A percentile compares a stretch with the other conserved stretches of the same genome.
Evolutionary conservation across 208 protist genomes (phyloP).

Genomic region (Trypanosoma vivax): DNA sequence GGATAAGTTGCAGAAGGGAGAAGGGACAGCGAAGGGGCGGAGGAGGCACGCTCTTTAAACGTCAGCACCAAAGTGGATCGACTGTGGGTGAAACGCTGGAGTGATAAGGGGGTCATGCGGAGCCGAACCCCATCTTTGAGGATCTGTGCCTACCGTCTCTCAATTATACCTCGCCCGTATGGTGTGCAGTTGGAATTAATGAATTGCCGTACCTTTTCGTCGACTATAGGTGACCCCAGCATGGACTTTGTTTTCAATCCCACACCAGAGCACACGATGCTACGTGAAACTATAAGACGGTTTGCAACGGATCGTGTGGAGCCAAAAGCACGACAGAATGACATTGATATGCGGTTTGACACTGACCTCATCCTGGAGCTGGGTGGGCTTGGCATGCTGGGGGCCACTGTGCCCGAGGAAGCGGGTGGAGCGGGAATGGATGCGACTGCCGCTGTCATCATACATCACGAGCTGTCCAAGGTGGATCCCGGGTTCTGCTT

Average conservation of each 20-base stretch:
- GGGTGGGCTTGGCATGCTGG: slow-evolving; percentile 92
- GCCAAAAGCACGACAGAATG: slow-evolving; percentile 39
- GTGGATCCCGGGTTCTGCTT: slow-evolving; percentile 73
- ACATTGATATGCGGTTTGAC: slow-evolving; percentile 65
- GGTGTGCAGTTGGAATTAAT: neutral
- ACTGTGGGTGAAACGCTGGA: no score
- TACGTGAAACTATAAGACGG: slow-evolving; percentile 54
- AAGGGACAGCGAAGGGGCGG: no score
- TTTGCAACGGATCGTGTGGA: slow-evolving; percentile 57
- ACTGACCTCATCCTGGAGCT: slow-evolving; percentile 89
- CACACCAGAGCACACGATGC: slow-evolving; percentile 46
- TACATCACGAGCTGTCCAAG: slow-evolving; percentile 80
- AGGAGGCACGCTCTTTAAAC: no score
- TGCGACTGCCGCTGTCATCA: slow-evolving; percentile 58
- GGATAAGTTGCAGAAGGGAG: no score
- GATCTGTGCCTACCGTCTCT: slow-evolving; percentile 2
- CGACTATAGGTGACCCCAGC: slow-evolving; percentile 1
- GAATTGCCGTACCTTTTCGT: slow-evolving; percentile 5
- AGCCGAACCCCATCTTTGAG: no score
- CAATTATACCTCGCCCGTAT: neutral
- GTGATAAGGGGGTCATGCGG: no score
- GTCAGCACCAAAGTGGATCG: no score
- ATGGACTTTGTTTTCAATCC: slow-evolving; percentile 54
- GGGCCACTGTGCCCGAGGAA: slow-evolving; percentile 89
- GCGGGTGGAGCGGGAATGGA: slow-evolving; percentile 90